Evolutionary conservation across 169 alveolate species (phyloP).

Genomic region (Fabrea salina): DNA sequence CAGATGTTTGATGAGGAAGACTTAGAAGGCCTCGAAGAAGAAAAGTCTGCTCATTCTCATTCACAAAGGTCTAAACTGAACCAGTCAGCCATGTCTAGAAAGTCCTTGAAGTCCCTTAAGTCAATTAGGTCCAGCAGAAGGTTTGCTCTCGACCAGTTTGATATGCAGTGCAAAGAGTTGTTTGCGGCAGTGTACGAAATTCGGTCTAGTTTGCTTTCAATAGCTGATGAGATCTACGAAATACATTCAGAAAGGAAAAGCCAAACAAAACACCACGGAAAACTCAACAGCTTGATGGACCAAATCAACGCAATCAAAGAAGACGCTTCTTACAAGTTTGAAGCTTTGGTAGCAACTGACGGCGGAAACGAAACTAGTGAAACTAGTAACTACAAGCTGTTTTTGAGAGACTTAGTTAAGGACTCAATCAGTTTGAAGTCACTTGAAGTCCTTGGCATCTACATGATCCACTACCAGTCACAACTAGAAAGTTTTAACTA

Average conservation of each 20-base stretch:
- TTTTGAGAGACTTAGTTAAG: neutral
- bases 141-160: neutral
- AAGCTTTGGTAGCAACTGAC: neutral
- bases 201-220: neutral
- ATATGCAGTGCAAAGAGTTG: neutral
- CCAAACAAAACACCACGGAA: neutral
- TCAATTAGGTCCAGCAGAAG: neutral
- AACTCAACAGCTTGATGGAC: neutral
- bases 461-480: neutral
- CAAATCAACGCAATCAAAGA: neutral
- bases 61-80: neutral
- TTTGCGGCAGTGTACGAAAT: neutral
- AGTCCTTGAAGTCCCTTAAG: no score
- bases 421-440: neutral
- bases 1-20: neutral
- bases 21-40: neutral
- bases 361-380: constrained; percentile 5
- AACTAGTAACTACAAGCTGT: neutral
- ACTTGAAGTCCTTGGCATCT: neutral
- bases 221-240: neutral
- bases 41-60: neutral
- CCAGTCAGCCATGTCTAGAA: no score
- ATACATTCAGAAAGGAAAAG: neutral
- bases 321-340: neutral
- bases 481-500: neutral